Base-by-base conservation (phyloP, 2,329 filamentous ascomycete genomes). In the Pseudocercospora macadamiae region DNA sequence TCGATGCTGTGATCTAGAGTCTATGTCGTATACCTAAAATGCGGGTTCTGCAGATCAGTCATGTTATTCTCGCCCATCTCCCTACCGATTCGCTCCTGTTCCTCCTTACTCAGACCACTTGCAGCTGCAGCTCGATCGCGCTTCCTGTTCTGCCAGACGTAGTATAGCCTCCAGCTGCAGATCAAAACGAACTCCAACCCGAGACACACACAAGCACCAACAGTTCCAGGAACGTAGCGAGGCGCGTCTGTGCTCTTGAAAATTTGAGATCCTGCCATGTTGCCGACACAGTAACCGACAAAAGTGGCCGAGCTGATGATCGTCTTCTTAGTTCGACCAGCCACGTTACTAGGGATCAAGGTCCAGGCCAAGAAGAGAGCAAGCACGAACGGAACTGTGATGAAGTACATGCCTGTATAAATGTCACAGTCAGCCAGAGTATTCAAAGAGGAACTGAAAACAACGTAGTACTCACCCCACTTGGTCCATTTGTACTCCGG, bases 21-120 rank as follows among this genome's bases (percentile, higher is more conserved):
- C 51, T 51, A 58, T 8, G 58, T 60, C 30, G 67, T 66, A 42
- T 70, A 71, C 9, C 67, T 59, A 34, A 70, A 69, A 34, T 70
- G 64, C 9, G 66, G 67, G 21, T 71, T 71, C 60, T 69, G 57
- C 54, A 90, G 87, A 72, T 89, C 87, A 5, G 77, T 90, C 64
- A 87, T 89, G 67, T 90, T 88, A 2, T 87, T 86, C n/a, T 83
- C 82, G 19, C 89, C 88, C 4, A 84, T 86, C 3, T 81, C 90
- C 48, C 83, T 87, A 61, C 88, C 88, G 3, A 82, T 89, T 3
- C 68, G 86, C 55, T 76, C 85, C 37, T 89, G 86, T 2, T 86
- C 88, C 1, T 79, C 86, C 37, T 84, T 86, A 30, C 39, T 61
- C 4, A 70, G 19, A 3, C 68, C 66, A 59, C 66, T 70, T 25